A percentile compares a stretch with the other conserved stretches of the same genome.
phyloP scores from a whole-genome alignment of 805 yeast species.

The Yarrowia porcina region DNA sequence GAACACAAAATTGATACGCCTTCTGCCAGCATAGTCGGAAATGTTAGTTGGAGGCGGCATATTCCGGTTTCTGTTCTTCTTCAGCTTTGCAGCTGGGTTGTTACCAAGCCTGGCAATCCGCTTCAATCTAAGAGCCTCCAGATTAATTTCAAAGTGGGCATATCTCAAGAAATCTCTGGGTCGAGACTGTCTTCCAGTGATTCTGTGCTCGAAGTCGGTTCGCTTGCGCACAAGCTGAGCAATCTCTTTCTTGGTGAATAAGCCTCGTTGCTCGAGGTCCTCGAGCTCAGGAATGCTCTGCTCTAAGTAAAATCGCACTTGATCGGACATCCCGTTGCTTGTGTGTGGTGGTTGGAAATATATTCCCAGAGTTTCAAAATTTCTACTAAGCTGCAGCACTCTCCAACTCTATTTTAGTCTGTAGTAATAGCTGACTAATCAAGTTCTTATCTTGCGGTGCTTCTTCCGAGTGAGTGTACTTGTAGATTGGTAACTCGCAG shows the following conservation, averaged over 20 bases:
- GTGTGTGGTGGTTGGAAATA: slow-evolving; percentile 19
- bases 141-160: slow-evolving; percentile 71
- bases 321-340: slow-evolving; percentile 46
- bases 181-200: slow-evolving; percentile 77
- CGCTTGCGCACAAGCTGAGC: slow-evolving; percentile 84
- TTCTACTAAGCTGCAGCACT: slow-evolving; percentile 3
- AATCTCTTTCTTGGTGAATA: slow-evolving; percentile 80
- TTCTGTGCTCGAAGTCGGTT: slow-evolving; percentile 91
- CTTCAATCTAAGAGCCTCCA: slow-evolving; percentile 74
- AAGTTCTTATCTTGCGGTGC: too few relatives aligned
- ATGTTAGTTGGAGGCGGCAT: slow-evolving; percentile 34
- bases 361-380: slow-evolving; percentile 21
- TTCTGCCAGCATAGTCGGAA: slow-evolving; percentile 82
- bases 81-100: slow-evolving; percentile 48
- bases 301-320: slow-evolving; percentile 55
- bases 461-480: too few relatives aligned
- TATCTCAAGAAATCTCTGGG: slow-evolving; percentile 75
- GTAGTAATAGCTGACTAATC: too few relatives aligned
- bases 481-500: too few relatives aligned
- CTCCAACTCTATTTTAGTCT: not conserved
- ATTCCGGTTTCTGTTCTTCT: slow-evolving; percentile 26
- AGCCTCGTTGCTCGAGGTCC: slow-evolving; percentile 74
- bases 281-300: slow-evolving; percentile 87
- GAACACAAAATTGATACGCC: slow-evolving; percentile 76
- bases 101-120: slow-evolving; percentile 60